phyloP scores from a whole-genome alignment of 805 yeast genomes.

The Nakazawaea wyomingensis region DNA sequence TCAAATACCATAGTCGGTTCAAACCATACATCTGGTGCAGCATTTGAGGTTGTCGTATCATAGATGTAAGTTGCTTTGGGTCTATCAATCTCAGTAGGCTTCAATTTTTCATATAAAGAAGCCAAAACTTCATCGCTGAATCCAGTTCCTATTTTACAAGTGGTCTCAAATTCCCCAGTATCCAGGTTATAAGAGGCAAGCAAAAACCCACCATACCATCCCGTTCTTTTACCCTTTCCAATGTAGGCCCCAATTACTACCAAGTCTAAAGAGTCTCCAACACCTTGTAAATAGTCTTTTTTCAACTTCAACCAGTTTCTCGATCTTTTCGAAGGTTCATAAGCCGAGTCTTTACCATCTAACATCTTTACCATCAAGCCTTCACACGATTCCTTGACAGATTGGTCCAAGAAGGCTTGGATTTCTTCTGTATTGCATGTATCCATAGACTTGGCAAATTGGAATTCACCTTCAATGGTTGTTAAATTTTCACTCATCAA shows the following conservation, averaged over 20 bases:
- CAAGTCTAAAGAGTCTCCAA: constrained; percentile 91
- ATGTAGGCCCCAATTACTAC: constrained; percentile 92
- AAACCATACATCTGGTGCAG: constrained; percentile 91
- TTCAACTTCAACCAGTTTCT: constrained; percentile 94
- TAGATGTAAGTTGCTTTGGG: constrained; percentile 67
- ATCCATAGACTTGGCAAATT: constrained; percentile 71
- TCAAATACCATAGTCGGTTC: constrained; percentile 84
- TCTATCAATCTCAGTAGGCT: constrained; percentile 57
- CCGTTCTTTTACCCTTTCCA: constrained; percentile 94
- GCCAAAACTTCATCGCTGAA: constrained; percentile 82
- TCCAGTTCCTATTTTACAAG: constrained; percentile 97
- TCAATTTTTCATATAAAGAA: constrained; percentile 51
- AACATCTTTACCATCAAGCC: constrained; percentile 94
- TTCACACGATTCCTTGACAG: constrained; percentile 87
- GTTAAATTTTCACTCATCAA: constrained; percentile 51
- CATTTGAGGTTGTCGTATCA: constrained; percentile 54
- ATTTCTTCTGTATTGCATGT: constrained; percentile 69
- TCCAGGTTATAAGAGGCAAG: constrained; percentile 88
- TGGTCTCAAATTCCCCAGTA: constrained; percentile 88
- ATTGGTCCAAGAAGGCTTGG: constrained; percentile 79
- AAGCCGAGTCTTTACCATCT: constrained; percentile 72
- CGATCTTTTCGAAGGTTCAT: constrained; percentile 93
- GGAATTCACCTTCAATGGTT: constrained; percentile 70
- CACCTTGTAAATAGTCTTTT: constrained; percentile 91
- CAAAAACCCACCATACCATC: constrained; percentile 90